Evolutionary conservation across 2,329 filamentous ascomycete genomes (phyloP).

Genomic region (Lecanosticta acicola): DNA sequence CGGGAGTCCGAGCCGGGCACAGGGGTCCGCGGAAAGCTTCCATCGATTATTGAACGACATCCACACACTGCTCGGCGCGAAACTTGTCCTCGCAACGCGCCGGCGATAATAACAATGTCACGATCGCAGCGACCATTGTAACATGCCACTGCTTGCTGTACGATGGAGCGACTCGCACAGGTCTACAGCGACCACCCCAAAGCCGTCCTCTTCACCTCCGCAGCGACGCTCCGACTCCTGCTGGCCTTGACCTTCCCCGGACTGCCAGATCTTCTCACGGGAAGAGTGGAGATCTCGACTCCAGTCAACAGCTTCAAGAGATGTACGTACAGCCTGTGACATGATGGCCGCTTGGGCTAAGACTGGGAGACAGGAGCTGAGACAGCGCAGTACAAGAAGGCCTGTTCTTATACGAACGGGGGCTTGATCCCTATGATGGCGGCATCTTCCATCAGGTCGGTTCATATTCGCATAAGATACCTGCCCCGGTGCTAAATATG

Average conservation of each 20-base stretch:
- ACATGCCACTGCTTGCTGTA: neutral
- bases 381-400: slow-evolving; percentile 76
- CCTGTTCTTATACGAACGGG: slow-evolving; percentile 89
- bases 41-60: no score
- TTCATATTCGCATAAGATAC: neutral
- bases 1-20: no score
- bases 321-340: slow-evolving; percentile 52
- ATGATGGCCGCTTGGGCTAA: slow-evolving; percentile 9
- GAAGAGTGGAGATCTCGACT: slow-evolving; percentile 92
- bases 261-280: slow-evolving; percentile 77
- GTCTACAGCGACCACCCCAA: slow-evolving; percentile 40
- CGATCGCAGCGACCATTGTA: neutral
- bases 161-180: slow-evolving; percentile 22
- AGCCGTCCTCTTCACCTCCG: slow-evolving; percentile 65
- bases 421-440: slow-evolving; percentile 94
- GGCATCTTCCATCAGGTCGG: slow-evolving; percentile 67
- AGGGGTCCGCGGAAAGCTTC: no score
- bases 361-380: slow-evolving; percentile 25
- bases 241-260: slow-evolving; percentile 77
- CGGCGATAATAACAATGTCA: neutral
- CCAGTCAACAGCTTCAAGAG: slow-evolving; percentile 97
- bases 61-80: neutral
- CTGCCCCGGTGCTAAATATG: slow-evolving; percentile 5
- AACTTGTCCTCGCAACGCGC: neutral
- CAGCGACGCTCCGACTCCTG: slow-evolving; percentile 70